Evolutionary conservation across 345 rosid species (phyloP), one percentile per base, ranked within the genome.

Genomic region (Anastatica hierochuntica): DNA sequence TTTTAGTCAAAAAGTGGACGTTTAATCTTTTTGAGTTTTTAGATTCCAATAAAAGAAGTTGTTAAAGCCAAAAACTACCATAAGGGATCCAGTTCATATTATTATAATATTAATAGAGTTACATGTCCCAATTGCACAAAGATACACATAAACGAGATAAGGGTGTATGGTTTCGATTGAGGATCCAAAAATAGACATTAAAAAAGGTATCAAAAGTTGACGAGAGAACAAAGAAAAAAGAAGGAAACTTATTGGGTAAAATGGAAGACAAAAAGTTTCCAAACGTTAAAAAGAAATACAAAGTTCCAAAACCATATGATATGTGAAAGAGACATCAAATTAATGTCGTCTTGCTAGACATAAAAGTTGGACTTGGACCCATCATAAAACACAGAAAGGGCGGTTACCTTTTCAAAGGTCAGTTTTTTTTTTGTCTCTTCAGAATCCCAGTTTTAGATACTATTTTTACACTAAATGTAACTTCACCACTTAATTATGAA

Each of bases 31-130:
- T n/a, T n/a, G n/a, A n/a, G n/a, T 53, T 42, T 38, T n/a, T 40
- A 38, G 76, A 75, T 73, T 72, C 84, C 74, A 58, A 68, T 70
- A 76, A 73, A 72, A 78, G 66, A 72, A 52, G 69, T 51, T 56
- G 14, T 23, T 21, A 67, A 48, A 20, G 36, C 33, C 46, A 24
- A 36, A 35, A 50, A 7, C 34, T 17, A 12, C 14, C 26, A 14
- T 5, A 29, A 29, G 13, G 21, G 40, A 43, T 20, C 53, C 27
- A 55, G 40, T 48, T 14, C 10, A 48, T 55, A 38, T 26, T 55
- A 49, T 43, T 12, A 45, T 41, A 48, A 9, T 21, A 20, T n/a
- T 64, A 37, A 27, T 58, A 35, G 23, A 26, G 23, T 43, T 35
- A 50, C 16, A 48, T 57, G 34, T 13, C 45, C 63, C 20, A 31